Percentiles rank a stretch among this genome's conserved stretches.
Evolutionary conservation across 352 stramenopile species (phyloP).

Genomic region (Thraustochytrium striatum): DNA sequence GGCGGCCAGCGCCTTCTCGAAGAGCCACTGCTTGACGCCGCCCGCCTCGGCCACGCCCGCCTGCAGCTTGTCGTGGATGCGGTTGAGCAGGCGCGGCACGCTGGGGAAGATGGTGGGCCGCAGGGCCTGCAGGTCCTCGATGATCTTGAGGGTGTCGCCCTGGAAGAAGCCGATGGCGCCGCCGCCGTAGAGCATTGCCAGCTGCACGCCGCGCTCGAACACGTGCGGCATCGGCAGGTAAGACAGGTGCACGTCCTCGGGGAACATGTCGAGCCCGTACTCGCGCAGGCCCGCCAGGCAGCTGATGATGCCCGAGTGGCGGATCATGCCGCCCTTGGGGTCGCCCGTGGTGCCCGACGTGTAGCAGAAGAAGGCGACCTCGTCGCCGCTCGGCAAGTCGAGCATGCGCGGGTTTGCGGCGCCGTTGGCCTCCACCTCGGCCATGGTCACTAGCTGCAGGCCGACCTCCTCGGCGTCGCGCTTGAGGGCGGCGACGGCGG

Average conservation of each 20-base stretch:
- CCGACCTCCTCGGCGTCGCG: constrained; percentile 61
- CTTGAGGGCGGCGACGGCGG: constrained; percentile 50
- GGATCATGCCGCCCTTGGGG: constrained; percentile 91
- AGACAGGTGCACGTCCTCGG: constrained; percentile 81
- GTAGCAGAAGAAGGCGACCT: constrained; percentile 90
- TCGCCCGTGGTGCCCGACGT: constrained; percentile 88
- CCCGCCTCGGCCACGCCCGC: constrained; percentile 59
- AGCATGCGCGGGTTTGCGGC: constrained; percentile 49
- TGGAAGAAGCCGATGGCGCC: constrained; percentile 84
- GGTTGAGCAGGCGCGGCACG: constrained; percentile 89
- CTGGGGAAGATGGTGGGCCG: constrained; percentile 82
- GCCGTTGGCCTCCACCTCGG: constrained; percentile 47
- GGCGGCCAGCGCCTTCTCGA: constrained; percentile 49
- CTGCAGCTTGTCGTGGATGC: constrained; percentile 89
- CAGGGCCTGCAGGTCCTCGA: constrained; percentile 84
- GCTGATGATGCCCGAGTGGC: constrained; percentile 73
- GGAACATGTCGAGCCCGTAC: constrained; percentile 49
- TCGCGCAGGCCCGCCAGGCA: constrained; percentile 54
- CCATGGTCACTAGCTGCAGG: constrained; percentile 55
- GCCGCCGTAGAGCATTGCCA: constrained; percentile 66
- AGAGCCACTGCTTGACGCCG: constrained; percentile 52
- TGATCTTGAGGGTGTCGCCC: constrained; percentile 75
- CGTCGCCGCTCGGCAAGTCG: constrained; percentile 60
- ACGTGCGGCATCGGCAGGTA: constrained; percentile 96
- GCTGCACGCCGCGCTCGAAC: constrained; percentile 82